Conservation (phyloP, 306 rosid genomes). For the Dalbergia oliveri region DNA sequence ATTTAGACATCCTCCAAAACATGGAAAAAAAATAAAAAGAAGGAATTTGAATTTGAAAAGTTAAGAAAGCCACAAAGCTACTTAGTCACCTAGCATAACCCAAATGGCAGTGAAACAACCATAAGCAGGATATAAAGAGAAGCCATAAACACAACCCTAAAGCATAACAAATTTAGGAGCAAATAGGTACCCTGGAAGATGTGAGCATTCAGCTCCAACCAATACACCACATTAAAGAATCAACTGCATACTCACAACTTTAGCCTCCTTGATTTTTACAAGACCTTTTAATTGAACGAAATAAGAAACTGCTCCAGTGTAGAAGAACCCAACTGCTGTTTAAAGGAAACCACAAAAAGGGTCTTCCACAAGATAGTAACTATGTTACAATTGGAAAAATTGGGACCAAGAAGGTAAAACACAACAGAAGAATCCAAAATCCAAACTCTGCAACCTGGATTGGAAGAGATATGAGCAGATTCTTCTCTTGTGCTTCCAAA, state of each 20-base stretch:
- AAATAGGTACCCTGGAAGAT: neutral
- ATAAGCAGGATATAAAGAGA: neutral
- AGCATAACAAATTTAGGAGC: neutral
- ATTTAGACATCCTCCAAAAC: neutral
- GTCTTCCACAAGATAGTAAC: neutral
- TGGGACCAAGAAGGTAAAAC: neutral
- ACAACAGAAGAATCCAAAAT: neutral
- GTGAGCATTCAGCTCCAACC: neutral
- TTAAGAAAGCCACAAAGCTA: neutral
- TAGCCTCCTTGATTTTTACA: neutral
- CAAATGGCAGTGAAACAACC: neutral
- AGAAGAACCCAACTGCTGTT: neutral
- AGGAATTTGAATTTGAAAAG: neutral
- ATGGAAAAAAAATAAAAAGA: neutral
- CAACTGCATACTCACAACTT: neutral
- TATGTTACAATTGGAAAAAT: neutral
- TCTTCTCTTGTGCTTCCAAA: too few species aligned
- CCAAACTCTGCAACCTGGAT: too few species aligned
- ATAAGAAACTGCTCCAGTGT: neutral
- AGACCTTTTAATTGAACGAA: neutral
- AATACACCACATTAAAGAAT: neutral
- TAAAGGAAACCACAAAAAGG: neutral
- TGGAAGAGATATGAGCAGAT: too few species aligned
- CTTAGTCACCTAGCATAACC: neutral
- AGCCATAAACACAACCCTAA: neutral